Evolutionary conservation across 129 eudicot species (phyloP).

Genomic region (Apium graveolens): DNA sequence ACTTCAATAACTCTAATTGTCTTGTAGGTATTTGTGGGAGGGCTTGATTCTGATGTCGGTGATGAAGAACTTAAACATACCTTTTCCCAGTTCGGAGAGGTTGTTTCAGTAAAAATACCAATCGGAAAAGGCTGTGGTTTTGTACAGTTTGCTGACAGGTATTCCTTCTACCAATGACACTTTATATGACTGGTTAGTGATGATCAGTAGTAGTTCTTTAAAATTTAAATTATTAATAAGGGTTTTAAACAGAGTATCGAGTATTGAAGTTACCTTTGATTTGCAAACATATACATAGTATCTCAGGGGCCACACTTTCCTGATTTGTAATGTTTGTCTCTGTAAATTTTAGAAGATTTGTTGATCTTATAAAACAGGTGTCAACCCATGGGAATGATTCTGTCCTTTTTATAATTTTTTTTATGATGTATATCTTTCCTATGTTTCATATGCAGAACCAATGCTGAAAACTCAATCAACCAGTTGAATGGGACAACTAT

Average conservation of each 20-base stretch:
- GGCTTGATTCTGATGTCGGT: conserved; percentile 77
- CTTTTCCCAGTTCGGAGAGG: conserved; percentile 75
- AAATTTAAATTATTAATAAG: too few relatives aligned
- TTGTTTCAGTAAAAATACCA: conserved; percentile 81
- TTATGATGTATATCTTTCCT: not conserved
- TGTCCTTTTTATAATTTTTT: not conserved
- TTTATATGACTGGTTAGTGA: not conserved
- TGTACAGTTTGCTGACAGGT: conserved; percentile 91
- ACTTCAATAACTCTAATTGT: conserved; percentile 7
- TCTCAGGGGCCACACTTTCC: not conserved
- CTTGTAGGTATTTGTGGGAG: conserved; percentile 84
- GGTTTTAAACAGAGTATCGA: not conserved
- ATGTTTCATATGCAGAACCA: conserved; percentile 34
- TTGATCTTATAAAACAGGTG: not conserved
- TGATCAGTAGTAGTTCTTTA: too few relatives aligned
- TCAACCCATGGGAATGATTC: not conserved
- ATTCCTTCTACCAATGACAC: not conserved
- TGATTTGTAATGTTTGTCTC: not conserved
- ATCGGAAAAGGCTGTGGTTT: conserved; percentile 92
- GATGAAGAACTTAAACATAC: conserved; percentile 87
- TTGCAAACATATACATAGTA: not conserved
- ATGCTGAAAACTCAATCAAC: conserved; percentile 81
- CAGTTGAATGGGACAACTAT: conserved; percentile 72
- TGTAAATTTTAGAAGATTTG: not conserved
- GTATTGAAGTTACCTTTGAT: not conserved